Evolutionary conservation across 495 filamentous ascomycete genomes (phyloP).

Genomic region (Platismatia glauca): DNA sequence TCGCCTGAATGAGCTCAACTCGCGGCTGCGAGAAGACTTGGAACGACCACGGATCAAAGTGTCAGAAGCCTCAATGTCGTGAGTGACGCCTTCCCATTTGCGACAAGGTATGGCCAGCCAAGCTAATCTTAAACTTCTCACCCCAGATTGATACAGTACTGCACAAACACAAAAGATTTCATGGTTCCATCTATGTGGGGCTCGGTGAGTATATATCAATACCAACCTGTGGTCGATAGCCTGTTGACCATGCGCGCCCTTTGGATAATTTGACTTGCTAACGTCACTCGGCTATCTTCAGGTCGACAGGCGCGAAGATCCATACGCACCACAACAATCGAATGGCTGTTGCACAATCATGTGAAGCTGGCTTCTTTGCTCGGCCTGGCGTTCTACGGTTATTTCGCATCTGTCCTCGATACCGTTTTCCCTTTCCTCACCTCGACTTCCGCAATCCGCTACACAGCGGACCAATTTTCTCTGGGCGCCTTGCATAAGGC

Average conservation of each 20-base stretch:
- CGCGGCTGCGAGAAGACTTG: conserved; percentile 85
- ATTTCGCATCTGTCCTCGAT: conserved; percentile 4
- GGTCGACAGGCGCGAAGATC: conserved; percentile 59
- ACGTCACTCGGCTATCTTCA: conserved; percentile 7
- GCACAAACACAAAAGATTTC: conserved; percentile 91
- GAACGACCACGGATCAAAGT: conserved; percentile 92
- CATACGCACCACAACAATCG: conserved; percentile 87
- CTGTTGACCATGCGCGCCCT: neutral
- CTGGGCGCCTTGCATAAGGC: neutral
- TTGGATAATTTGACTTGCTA: conserved; percentile 19
- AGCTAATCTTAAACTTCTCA: conserved; percentile 23
- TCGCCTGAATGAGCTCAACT: conserved; percentile 91
- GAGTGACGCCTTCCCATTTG: conserved; percentile 30
- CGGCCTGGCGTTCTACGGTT: conserved; percentile 14
- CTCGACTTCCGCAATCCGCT: neutral
- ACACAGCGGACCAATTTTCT: neutral
- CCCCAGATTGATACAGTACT: conserved; percentile 85
- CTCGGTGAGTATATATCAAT: conserved; percentile 46
- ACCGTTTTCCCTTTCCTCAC: neutral
- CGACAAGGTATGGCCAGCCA: conserved; percentile 3
- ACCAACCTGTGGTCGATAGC: neutral
- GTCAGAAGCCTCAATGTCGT: conserved; percentile 90
- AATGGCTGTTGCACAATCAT: conserved; percentile 90
- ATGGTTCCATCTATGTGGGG: conserved; percentile 99
- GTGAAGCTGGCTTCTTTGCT: conserved; percentile 41